These are phyloP conservation scores for Yamadazyma sp. DNA, from an alignment of 805 yeast genomes.

Conservation along the genomic window DNA sequence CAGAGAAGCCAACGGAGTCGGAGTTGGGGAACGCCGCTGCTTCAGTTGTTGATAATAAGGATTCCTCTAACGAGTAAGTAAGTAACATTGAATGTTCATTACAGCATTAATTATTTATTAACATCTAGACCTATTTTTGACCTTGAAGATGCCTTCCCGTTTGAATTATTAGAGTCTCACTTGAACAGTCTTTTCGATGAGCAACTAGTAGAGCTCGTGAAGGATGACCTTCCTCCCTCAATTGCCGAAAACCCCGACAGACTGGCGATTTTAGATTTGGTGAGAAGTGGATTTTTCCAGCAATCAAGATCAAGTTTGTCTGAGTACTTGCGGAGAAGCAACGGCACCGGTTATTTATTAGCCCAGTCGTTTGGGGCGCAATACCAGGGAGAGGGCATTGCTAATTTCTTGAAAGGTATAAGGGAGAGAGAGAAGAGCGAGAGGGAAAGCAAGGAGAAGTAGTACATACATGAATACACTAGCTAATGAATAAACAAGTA, in stretches of 20 bases:
- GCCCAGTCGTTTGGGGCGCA: conserved; percentile 48
- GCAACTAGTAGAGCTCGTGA: conserved; percentile 29
- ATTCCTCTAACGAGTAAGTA: too few relatives aligned
- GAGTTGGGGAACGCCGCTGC: too few relatives aligned
- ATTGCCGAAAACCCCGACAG: conserved; percentile 32
- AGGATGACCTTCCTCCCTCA: conserved; percentile 42
- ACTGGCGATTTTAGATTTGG: conserved; percentile 39
- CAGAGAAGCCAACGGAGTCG: too few relatives aligned
- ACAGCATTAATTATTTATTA: conserved; percentile 1
- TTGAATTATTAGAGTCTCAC: conserved; percentile 30
- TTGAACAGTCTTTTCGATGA: conserved; percentile 31
- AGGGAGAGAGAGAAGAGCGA: conserved; percentile 1
- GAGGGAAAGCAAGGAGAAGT: too few relatives aligned
- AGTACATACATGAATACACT: too few relatives aligned
- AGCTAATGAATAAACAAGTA: too few relatives aligned
- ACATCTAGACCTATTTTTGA: conserved; percentile 26
- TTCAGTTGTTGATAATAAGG: too few relatives aligned
- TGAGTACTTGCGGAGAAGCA: conserved; percentile 35
- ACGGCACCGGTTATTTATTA: conserved; percentile 50
- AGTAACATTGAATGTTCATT: too few relatives aligned
- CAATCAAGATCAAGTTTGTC: conserved; percentile 43
- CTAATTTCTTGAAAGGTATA: conserved; percentile 37
- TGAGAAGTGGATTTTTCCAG: conserved; percentile 50
- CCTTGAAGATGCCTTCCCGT: conserved; percentile 35
- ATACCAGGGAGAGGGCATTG: conserved; percentile 57